These are phyloP conservation scores for Aspergillus sclerotialis DNA, from an alignment of 2,329 filamentous ascomycete species.

Conservation along the genomic window DNA sequence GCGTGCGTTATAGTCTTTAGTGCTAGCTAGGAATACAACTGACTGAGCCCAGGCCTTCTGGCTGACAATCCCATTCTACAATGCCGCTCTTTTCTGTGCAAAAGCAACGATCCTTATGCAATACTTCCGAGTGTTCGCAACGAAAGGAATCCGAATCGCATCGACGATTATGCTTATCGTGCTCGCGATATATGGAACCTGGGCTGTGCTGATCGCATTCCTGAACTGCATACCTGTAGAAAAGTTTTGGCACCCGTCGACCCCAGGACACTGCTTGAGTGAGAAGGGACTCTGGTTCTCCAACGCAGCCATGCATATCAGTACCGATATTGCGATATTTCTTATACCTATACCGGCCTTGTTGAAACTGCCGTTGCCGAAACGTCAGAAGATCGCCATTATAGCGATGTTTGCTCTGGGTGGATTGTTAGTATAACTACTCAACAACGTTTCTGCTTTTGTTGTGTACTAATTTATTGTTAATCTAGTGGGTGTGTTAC, in stretches of 20 bases:
- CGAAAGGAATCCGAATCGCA: conserved; percentile 24
- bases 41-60: conserved; percentile 26
- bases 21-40: no score
- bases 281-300: conserved; percentile 38
- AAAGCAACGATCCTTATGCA: conserved; percentile 45
- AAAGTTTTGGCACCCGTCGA: conserved; percentile 25
- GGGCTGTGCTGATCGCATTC: conserved; percentile 30
- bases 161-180: conserved; percentile 32
- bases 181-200: conserved; percentile 28
- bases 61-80: conserved; percentile 34
- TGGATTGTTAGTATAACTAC: conserved; percentile 33
- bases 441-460: neutral
- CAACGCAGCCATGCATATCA: conserved; percentile 39
- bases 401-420: conserved; percentile 37
- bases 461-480: neutral
- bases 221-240: conserved; percentile 30
- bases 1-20: no score
- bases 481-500: conserved; percentile 25
- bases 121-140: conserved; percentile 41
- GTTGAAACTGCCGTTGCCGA: conserved; percentile 32
- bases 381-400: conserved; percentile 35
- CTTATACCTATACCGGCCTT: conserved; percentile 41
- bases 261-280: conserved; percentile 29
- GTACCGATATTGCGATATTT: conserved; percentile 38
- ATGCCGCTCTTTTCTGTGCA: conserved; percentile 31